Base-by-base conservation (phyloP, 805 yeast genomes). In the Yueomyces sinensis region DNA sequence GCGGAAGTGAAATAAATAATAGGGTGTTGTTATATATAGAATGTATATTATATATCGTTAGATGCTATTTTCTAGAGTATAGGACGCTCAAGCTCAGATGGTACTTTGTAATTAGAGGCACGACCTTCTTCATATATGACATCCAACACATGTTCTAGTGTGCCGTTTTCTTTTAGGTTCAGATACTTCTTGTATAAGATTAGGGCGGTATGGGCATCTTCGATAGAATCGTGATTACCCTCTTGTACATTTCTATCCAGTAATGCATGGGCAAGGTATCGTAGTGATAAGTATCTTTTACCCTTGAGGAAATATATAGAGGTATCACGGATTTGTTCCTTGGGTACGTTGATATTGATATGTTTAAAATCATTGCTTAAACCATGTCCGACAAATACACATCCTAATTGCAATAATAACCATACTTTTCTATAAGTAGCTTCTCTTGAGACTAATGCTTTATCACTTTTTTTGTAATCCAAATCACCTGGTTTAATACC, bases 151-250 rank as follows among this genome's bases (percentile, higher is more conserved):
- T 54, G 58, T 30, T 80, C 82, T 38, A 89, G 70, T 20, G 62
- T 65, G 0, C 82, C 89, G 0, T 58, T 54, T 3, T 62, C 66
- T 34, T 63, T 61, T 42, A 89, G 63, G 42, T 78, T 76, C 47
- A 71, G 56, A 49, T 82, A 89, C 47, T 73, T 75, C 40, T 73
- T 71, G 60, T 82, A 93, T 25, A 91, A 60, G 31, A 71, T 56
- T 45, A 91, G 65, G 0, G 99, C 97, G 9, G 93, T 79, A 37
- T 66, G 62, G 0, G 99, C 96, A 61, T 91, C 99, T 50, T 91
- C 98, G 31, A 91, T 86, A 1, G 97, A 89, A 53, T 93, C 97
- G 57, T 91, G 99, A 50, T 89, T 89, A 2, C 91, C 94, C 3
- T 74, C 75, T 54, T 91, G 99, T 23, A 93, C 94, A 32, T 74